Conservation (phyloP, 208 protist species). For the Zelonia costaricensis region DNA sequence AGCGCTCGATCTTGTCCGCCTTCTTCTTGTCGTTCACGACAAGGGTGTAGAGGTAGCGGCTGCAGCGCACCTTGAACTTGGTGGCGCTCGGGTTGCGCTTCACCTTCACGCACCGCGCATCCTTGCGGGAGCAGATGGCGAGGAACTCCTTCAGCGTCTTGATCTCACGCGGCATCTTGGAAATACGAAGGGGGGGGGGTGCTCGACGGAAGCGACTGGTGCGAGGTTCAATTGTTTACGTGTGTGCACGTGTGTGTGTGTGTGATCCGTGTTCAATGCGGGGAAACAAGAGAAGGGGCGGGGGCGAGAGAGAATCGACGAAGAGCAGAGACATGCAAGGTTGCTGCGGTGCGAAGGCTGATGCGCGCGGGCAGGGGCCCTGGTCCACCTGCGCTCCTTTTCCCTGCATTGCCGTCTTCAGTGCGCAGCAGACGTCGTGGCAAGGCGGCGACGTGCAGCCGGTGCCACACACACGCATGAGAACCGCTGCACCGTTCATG, state of each 20-base stretch:
- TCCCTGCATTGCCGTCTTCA: too few relatives aligned
- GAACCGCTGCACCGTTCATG: too few relatives aligned
- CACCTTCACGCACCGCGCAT: slow-evolving; percentile 92
- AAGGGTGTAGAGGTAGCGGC: slow-evolving; percentile 92
- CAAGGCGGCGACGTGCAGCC: too few relatives aligned
- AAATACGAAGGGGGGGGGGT: neutral
- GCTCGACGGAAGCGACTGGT: slow-evolving; percentile 3
- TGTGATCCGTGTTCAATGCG: neutral
- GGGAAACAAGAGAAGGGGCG: slow-evolving; percentile 2
- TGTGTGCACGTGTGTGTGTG: neutral
- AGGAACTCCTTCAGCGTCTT: slow-evolving; percentile 94
- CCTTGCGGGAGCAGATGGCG: slow-evolving; percentile 91
- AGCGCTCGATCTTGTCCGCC: slow-evolving; percentile 91
- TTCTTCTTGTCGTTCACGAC: slow-evolving; percentile 92
- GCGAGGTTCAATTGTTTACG: neutral
- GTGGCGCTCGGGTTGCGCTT: slow-evolving; percentile 88
- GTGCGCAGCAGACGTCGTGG: too few relatives aligned
- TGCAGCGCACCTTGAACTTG: slow-evolving; percentile 95
- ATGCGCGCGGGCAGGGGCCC: too few relatives aligned
- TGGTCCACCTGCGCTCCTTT: too few relatives aligned
- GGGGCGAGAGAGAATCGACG: neutral
- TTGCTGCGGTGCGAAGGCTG: too few relatives aligned
- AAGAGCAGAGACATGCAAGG: too few relatives aligned
- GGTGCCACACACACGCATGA: too few relatives aligned
- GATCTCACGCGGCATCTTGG: slow-evolving; percentile 88